These are phyloP conservation scores for Hyphopichia buzzinii DNA, from an alignment of 1,139 yeast genomes.

Conservation along the genomic window DNA sequence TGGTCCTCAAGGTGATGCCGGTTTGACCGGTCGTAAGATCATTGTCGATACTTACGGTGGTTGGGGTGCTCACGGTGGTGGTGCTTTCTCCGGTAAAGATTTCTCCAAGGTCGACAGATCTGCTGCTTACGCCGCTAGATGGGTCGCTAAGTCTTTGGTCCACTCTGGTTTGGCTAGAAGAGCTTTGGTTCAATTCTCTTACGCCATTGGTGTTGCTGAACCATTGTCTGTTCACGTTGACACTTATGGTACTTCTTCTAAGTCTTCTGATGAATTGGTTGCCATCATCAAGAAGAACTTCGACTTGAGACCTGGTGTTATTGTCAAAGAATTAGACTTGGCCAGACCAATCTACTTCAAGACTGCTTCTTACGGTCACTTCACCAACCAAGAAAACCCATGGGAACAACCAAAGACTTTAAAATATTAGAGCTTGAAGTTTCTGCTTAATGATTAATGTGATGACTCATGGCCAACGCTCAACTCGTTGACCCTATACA, in stretches of 20 bases:
- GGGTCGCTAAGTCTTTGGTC: conserved; percentile 99
- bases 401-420: conserved; percentile 98
- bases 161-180: conserved; percentile 94
- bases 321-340: conserved; percentile 92
- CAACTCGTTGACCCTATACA: conserved; percentile 46
- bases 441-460: conserved; percentile 40
- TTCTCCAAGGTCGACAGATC: conserved; percentile 99
- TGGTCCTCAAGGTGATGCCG: conserved; percentile 99
- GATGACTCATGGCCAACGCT: conserved; percentile 49
- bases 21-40: conserved; percentile 99
- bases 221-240: conserved; percentile 97
- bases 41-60: conserved; percentile 99
- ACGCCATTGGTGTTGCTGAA: conserved; percentile 99
- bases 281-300: conserved; percentile 89
- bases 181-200: conserved; percentile 96
- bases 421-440: conserved; percentile 48
- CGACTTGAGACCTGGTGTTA: conserved; percentile 99
- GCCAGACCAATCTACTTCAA: conserved; percentile 99
- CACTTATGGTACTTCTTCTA: conserved; percentile 94
- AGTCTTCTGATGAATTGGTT: conserved; percentile 85
- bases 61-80: conserved; percentile 99
- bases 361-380: conserved; percentile 99
- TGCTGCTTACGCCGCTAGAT: conserved; percentile 99
- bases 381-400: conserved; percentile 97
- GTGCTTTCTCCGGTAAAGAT: conserved; percentile 99